These are phyloP conservation scores for Populus simonii DNA, from an alignment of 345 rosid species.

Conservation along the genomic window DNA sequence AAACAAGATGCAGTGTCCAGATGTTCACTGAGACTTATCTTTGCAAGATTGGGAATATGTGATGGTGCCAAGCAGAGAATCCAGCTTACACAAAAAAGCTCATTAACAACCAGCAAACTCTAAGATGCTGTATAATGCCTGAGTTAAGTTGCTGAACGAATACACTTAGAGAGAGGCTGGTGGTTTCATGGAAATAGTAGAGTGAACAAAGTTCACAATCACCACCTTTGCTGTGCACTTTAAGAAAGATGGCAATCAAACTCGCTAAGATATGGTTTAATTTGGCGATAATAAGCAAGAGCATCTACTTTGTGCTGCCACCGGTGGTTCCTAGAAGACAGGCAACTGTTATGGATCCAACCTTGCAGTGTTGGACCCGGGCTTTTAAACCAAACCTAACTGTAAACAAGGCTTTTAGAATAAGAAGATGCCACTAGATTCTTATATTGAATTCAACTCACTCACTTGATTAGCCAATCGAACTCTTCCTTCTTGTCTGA, in stretches of 20 bases:
- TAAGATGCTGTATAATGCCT: neutral
- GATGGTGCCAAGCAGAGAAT: neutral
- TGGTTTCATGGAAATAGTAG: neutral
- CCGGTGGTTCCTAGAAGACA: neutral
- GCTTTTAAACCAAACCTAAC: neutral
- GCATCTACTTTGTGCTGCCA: neutral
- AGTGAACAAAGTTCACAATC: neutral
- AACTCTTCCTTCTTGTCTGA: slow-evolving; percentile 88
- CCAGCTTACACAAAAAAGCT: neutral
- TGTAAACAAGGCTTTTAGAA: neutral
- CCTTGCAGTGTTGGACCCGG: neutral
- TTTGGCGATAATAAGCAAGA: neutral
- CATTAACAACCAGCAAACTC: neutral
- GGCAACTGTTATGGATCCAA: neutral
- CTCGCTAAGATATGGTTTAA: neutral
- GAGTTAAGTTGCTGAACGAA: neutral
- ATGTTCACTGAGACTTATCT: neutral
- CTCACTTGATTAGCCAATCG: slow-evolving; percentile 86
- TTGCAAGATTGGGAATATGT: neutral
- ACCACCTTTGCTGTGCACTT: neutral
- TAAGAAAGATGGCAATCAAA: neutral
- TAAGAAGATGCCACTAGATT: neutral
- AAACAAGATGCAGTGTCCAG: neutral
- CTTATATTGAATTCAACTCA: slow-evolving; percentile 22
- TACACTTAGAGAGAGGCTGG: neutral